Base-by-base conservation (phyloP, 768 basidiomycete genomes). In the Panaeolus papilionaceus region DNA sequence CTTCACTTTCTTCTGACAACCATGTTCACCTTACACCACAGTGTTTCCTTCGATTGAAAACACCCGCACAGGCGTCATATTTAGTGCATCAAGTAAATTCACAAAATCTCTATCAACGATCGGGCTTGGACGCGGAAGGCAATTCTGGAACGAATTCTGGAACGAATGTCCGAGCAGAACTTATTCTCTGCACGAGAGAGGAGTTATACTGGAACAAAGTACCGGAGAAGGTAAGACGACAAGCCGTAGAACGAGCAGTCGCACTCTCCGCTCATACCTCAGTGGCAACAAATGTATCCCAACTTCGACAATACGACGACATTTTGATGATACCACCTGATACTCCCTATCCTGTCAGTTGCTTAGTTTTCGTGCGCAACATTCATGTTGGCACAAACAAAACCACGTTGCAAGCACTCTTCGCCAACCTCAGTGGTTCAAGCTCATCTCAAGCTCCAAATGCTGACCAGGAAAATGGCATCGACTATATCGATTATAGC, bases 401-500 rank as follows among this genome's bases (percentile, higher is more conserved):
- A 76, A 94, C 94, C 0, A 90, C 91, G 0, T 81, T 95, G 16
- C 89, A 88, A 49, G 75, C 80, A 2, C 75, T 93, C 5, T 89
- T 94, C 68, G 72, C 81, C 0, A 73, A 7, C 82, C 86, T 2
- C 83, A 88, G 51, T 68, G 72, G 23, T 11, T 28, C 26, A 26
- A 23, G 7, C 26, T 23, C 26, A 18, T 39, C 18, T 33, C 9
- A 62, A 66, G 28, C n/a, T 23, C 1, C 20, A 6, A 49, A 8
- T 26, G 42, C 42, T 44, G 64, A 69, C 33, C 66, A 72, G 49
- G 39, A 67, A 33, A 77, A 78, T 7, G 86, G 82, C 1, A 75
- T 95, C 37, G 91, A 94, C 72, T 95, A 95, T 65, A 85, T 94
- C 18, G 93, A 95, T 77, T 94, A 87, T 75, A 88, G 75, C 70